Conservation (phyloP, 129 eudicot species). For the Chrysanthemum lavandulifolium region DNA sequence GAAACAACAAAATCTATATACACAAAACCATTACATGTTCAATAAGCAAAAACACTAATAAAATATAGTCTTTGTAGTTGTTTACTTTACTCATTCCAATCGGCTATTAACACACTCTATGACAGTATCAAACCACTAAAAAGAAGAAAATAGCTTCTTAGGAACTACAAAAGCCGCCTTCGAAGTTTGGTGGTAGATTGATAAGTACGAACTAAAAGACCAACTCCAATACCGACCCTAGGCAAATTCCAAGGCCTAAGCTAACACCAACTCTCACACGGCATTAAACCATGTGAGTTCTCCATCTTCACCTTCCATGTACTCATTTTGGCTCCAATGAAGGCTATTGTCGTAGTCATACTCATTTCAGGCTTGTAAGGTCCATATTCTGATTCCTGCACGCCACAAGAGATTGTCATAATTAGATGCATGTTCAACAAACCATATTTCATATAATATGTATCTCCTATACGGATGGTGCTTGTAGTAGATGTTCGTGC, state of each 20-base stretch:
- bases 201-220: slow-evolving; percentile 80
- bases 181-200: slow-evolving; percentile 62
- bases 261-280: slow-evolving; percentile 88
- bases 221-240: slow-evolving; percentile 82
- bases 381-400: slow-evolving; percentile 63
- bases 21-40: slow-evolving; percentile 14
- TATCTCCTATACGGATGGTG: not conserved
- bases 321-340: slow-evolving; percentile 58
- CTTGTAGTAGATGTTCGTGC: not conserved
- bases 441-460: not conserved
- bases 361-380: slow-evolving; percentile 54
- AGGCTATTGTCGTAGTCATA: slow-evolving; percentile 41
- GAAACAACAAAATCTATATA: slow-evolving; percentile 26
- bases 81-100: slow-evolving; percentile 21
- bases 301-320: slow-evolving; percentile 81
- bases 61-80: slow-evolving; percentile 12
- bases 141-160: not conserved
- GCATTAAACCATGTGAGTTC: slow-evolving; percentile 90
- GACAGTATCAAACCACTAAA: slow-evolving; percentile 14
- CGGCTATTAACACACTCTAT: slow-evolving; percentile 35
- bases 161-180: slow-evolving; percentile 55
- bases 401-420: slow-evolving; percentile 2
- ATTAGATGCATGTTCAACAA: not conserved
- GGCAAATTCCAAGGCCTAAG: slow-evolving; percentile 80
- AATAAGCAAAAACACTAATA: not conserved